Percentiles rank a stretch among this genome's conserved stretches.
Evolutionary conservation across 164 flowering plant species (phyloP).

Genomic region (Tetrastigma voinierianum): DNA sequence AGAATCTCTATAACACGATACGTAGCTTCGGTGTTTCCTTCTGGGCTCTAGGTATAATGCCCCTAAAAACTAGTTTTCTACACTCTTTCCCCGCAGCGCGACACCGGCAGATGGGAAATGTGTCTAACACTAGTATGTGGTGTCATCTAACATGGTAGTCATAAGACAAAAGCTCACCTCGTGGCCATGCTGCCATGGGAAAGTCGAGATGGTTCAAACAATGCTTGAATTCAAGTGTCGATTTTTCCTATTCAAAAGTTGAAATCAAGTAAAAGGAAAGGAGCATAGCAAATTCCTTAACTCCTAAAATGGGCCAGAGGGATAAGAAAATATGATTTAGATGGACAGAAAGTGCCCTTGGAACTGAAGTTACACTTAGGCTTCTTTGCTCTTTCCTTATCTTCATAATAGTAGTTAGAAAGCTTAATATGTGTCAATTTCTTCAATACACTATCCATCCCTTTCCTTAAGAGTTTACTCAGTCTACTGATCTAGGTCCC

Average conservation of each 20-base stretch:
- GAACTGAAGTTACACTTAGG: background rate
- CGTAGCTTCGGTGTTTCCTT: too few species aligned
- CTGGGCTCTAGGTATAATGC: too few species aligned
- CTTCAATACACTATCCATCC: too few species aligned
- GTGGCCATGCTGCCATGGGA: too few species aligned
- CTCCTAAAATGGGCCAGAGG: background rate
- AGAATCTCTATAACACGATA: too few species aligned
- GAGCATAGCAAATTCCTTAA: background rate
- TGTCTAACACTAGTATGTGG: slow-evolving; percentile 1
- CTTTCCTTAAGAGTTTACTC: too few species aligned
- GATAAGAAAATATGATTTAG: too few species aligned
- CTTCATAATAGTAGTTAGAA: background rate
- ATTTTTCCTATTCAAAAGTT: background rate
- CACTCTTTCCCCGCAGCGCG: background rate
- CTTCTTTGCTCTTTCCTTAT: background rate
- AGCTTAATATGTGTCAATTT: slow-evolving; percentile 5
- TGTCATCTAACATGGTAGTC: background rate
- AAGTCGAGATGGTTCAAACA: background rate
- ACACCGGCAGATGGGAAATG: background rate
- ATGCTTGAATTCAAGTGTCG: background rate
- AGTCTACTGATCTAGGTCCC: too few species aligned
- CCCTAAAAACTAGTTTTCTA: too few species aligned
- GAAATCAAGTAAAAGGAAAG: background rate
- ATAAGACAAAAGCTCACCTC: background rate
- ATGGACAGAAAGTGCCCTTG: background rate